These are phyloP conservation scores for Cladophialophora carrionii DNA, from an alignment of 2,329 filamentous ascomycete genomes.

Conservation along the genomic window DNA sequence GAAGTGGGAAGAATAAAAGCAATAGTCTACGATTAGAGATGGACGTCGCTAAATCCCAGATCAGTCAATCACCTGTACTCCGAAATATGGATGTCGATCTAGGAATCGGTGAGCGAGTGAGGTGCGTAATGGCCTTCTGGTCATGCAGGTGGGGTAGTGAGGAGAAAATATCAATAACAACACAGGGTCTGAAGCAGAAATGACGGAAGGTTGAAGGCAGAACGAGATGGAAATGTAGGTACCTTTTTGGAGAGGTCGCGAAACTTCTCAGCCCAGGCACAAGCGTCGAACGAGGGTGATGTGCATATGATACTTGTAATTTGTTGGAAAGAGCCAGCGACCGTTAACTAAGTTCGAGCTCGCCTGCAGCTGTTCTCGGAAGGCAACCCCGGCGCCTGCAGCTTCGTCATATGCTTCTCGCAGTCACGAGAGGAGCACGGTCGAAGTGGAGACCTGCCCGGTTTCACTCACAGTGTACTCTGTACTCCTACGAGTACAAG, in stretches of 20 bases:
- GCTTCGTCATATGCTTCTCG: constrained; percentile 8
- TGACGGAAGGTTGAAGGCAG: neutral
- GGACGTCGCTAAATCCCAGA: neutral
- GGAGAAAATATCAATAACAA: constrained; percentile 9
- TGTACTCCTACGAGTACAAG: too few relatives aligned
- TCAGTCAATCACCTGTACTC: constrained; percentile 7
- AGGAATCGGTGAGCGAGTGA: constrained; percentile 14
- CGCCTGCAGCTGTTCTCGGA: constrained; percentile 9
- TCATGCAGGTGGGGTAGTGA: constrained; percentile 12
- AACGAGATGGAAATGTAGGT: constrained; percentile 10
- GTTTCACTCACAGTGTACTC: neutral
- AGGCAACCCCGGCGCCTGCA: constrained; percentile 3
- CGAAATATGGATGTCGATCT: neutral
- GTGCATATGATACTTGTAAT: neutral
- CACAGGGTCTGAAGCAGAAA: neutral
- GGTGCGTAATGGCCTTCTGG: neutral
- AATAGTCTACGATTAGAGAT: neutral
- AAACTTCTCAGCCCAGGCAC: neutral
- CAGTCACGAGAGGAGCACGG: neutral
- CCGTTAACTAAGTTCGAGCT: neutral
- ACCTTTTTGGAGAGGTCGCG: constrained; percentile 10
- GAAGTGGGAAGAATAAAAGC: neutral
- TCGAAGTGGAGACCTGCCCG: neutral
- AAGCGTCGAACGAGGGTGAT: constrained; percentile 5
- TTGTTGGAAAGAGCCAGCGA: constrained; percentile 11